A percentile compares a stretch with the other conserved stretches of the same genome.
These are phyloP conservation scores for Fusarium napiforme DNA, from an alignment of 2,329 filamentous ascomycete species.

Conservation along the genomic window DNA sequence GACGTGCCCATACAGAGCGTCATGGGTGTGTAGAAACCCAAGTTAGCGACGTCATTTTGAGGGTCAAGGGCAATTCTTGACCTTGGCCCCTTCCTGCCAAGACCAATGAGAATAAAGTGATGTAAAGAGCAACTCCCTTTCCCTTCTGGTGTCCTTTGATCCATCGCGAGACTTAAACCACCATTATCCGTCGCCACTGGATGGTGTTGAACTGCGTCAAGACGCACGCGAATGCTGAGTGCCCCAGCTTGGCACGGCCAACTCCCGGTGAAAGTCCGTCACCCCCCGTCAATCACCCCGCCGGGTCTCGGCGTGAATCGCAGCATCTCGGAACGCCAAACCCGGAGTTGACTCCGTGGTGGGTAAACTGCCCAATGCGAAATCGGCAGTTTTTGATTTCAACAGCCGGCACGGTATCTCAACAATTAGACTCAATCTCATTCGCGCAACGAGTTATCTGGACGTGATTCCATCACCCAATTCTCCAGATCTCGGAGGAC, in stretches of 20 bases:
- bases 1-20: constrained; percentile 61
- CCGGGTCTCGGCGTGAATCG: constrained; percentile 35
- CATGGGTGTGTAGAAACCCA: constrained; percentile 45
- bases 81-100: constrained; percentile 27
- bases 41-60: constrained; percentile 40
- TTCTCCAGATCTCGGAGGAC: constrained; percentile 25
- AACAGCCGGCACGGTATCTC: constrained; percentile 24
- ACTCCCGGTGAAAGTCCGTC: constrained; percentile 28
- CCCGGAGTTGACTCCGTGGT: constrained; percentile 23
- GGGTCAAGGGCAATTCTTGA: constrained; percentile 17
- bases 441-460: constrained; percentile 35
- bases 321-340: constrained; percentile 13
- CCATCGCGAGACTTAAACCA: constrained; percentile 32
- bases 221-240: background rate
- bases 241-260: constrained; percentile 26
- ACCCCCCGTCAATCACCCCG: constrained; percentile 23
- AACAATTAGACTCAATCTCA: constrained; percentile 32
- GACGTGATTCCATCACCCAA: constrained; percentile 43
- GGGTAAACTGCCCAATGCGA: constrained; percentile 30
- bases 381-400: constrained; percentile 34
- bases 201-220: constrained; percentile 33
- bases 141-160: constrained; percentile 6
- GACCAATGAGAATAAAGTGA: constrained; percentile 33
- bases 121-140: constrained; percentile 20
- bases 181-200: constrained; percentile 32